These are phyloP conservation scores for Parmelia sp. DNA, from an alignment of 495 filamentous ascomycete species.

Conservation along the genomic window DNA sequence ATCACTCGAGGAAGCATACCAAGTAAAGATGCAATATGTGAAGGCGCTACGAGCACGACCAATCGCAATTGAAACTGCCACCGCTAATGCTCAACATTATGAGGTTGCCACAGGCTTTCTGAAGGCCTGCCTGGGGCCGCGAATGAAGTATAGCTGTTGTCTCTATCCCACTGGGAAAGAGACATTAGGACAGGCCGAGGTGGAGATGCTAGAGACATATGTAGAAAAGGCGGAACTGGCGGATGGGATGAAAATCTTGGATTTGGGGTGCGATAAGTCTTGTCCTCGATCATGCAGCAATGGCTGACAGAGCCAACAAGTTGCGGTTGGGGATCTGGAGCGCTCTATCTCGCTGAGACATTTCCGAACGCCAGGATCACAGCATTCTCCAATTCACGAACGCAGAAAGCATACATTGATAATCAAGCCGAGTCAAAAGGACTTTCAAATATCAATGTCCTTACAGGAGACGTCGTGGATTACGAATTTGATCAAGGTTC, in stretches of 20 bases:
- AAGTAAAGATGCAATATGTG: constrained; percentile 53
- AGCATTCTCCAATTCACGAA: constrained; percentile 58
- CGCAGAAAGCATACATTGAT: constrained; percentile 60
- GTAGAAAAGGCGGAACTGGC: constrained; percentile 47
- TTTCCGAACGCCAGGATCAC: constrained; percentile 53
- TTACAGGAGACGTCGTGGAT: constrained; percentile 55
- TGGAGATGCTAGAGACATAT: constrained; percentile 57
- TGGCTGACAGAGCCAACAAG: constrained; percentile 29
- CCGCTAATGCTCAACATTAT: constrained; percentile 61
- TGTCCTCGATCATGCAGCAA: constrained; percentile 10
- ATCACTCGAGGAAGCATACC: constrained; percentile 40
- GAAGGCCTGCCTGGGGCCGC: constrained; percentile 48
- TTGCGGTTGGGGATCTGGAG: constrained; percentile 60
- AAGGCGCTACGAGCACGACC: constrained; percentile 45
- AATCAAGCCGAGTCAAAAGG: constrained; percentile 44
- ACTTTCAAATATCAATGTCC: constrained; percentile 50
- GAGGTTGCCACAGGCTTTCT: constrained; percentile 58
- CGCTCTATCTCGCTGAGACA: constrained; percentile 54
- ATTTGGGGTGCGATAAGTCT: constrained; percentile 48
- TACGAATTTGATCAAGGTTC: constrained; percentile 49
- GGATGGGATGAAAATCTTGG: constrained; percentile 55
- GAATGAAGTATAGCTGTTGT: constrained; percentile 59
- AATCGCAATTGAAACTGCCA: constrained; percentile 56
- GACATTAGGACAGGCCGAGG: constrained; percentile 55
- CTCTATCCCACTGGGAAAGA: constrained; percentile 51